Base-by-base conservation (phyloP, 805 yeast species). In the Diddensiella caesifluorescens region DNA sequence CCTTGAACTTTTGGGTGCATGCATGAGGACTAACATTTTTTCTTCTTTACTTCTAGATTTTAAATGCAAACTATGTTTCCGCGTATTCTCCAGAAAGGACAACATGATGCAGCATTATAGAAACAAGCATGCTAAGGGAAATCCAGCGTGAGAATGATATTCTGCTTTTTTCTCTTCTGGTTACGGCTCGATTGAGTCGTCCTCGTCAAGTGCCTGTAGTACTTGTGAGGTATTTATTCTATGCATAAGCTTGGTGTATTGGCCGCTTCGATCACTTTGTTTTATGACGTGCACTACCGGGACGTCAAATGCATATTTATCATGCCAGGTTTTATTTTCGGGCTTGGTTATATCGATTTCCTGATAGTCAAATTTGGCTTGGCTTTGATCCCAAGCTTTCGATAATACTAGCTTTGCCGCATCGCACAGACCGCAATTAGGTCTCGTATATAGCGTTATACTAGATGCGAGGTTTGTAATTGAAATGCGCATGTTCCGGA, bases 301-400 rank as follows among this genome's bases (percentile, higher is more conserved):
- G 1, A 63, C 64, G 35, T 63, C 68, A 42, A 52, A 63, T 10
- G 64, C 65, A 41, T 64, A 64, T 42, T 47, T 41, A 33, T 64
- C 65, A 40, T 50, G 54, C 66, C 65, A 64, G 30, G 50, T 46
- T 33, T 53, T 36, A 55, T 64, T 54, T 23, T 52, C 57, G 5
- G 63, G 57, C 38, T 44, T 36, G 13, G 64, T 48, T 26, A 64
- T 65, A 42, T 64, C 66, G 21, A 64, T 54, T 41, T 55, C 58
- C 9, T 15, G 6, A 28, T 42, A 47, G 2, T 44, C 47, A 35
- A 60, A 57, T n/a, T 32, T 35, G 9, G 27, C 23, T 18, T 30
- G 23, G 12, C 53, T 44, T 29, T 39, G 21, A 5, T 46, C 51
- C 38, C 55, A 31, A 4, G 55, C 54, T 20, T 39, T 21, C 6